Evolutionary conservation across 164 flowering plant genomes (phyloP).

Genomic region (Umbilicus rupestris): DNA sequence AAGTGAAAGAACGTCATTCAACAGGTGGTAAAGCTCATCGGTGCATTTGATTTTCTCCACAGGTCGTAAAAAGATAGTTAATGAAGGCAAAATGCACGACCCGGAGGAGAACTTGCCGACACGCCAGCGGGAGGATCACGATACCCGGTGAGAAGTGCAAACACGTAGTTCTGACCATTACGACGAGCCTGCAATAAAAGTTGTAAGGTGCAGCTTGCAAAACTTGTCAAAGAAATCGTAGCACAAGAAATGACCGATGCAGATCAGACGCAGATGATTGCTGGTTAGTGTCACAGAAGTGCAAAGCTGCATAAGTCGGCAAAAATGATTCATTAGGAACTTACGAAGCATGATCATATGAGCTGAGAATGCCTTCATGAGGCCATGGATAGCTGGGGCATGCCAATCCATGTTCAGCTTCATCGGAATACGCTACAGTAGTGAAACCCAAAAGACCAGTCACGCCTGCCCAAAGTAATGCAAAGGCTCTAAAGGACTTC

Average conservation of each 20-base stretch:
- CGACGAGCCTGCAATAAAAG: conserved; percentile 60
- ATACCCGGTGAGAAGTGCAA: conserved; percentile 70
- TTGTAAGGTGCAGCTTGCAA: background rate
- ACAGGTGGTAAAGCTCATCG: too few relatives aligned
- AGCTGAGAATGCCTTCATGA: conserved; percentile 86
- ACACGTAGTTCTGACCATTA: conserved; percentile 80
- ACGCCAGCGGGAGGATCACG: conserved; percentile 89
- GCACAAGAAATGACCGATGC: background rate
- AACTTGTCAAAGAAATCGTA: background rate
- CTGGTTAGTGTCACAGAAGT: too few relatives aligned
- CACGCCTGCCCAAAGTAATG: conserved; percentile 80
- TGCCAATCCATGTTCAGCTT: conserved; percentile 87
- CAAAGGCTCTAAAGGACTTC: conserved; percentile 53
- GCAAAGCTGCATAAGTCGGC: too few relatives aligned
- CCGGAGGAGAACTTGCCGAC: conserved; percentile 31
- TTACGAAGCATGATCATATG: conserved; percentile 94
- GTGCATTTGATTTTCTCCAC: too few relatives aligned
- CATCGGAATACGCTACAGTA: conserved; percentile 76
- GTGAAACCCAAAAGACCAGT: conserved; percentile 65
- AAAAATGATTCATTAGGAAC: conserved; percentile 14
- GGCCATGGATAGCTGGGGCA: conserved; percentile 88
- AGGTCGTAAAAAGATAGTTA: too few relatives aligned
- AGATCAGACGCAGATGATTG: too few relatives aligned
- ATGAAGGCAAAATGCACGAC: background rate
- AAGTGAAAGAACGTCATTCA: too few relatives aligned